Evolutionary conservation across 2,329 filamentous ascomycete genomes (phyloP), one percentile per base, ranked within the genome.

Genomic region (Dactylellina leptospora): DNA sequence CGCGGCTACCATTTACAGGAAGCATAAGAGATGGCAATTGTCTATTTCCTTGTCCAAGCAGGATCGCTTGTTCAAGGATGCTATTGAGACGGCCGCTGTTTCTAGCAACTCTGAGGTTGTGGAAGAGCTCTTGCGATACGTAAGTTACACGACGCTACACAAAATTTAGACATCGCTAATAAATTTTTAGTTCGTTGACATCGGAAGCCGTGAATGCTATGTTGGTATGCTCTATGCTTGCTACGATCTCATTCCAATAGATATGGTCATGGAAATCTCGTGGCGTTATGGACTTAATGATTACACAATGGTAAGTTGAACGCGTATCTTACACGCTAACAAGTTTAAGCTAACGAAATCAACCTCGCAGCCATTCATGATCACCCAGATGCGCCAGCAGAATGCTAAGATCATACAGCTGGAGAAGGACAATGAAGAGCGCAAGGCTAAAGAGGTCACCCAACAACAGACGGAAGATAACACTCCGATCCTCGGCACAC

Each of bases 11-110:
- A 99, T 99, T 81, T 99, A 97, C 84, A 92, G 96, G 80, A 99
- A 97, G 86, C 97, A 96, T 85, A 97, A 97, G 89, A 88, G 95
- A 75, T 99, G 96, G 96, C 93, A 97, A 83, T 97, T 97, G 84
- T 97, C 93, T 2, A 99, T 99, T 80, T 87, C 92, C 30, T 84
- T 99, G 48, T 97, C 93, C 13, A 99, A 99, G 85, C 93, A 99
- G 81, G 95, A 99, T 84, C 97, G 97, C 86, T 85, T 99, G 13
- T 99, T 95, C 89, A 97, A 97, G 85, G 95, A 99, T 82, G 95
- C 96, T 23, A 97, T 99, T 74, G 95, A 99, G 85, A 99, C 95
- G 11, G 87, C 96, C 28, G 95, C 95, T 25, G 90, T 97, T 62
- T 97, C 93, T 55, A 85, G 86, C 79, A 97, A 97, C 86, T 79